Conservation (phyloP, 2,329 filamentous ascomycete species). For the Pestalotiopsis sp. region DNA sequence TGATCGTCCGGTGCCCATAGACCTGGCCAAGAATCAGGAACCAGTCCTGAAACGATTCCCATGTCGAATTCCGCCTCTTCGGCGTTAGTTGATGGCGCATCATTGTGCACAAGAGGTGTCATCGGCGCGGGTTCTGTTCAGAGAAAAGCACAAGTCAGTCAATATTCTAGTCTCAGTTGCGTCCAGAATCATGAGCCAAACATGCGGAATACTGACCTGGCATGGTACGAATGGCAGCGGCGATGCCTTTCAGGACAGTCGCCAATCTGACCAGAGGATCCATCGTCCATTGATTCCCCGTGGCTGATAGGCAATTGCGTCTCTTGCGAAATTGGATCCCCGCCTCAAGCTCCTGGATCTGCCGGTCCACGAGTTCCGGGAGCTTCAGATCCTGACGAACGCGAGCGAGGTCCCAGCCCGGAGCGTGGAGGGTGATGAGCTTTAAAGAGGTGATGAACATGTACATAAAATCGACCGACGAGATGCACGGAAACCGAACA, state of each 20-base stretch:
- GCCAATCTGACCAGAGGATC: background rate
- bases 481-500: constrained; percentile 46
- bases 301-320: background rate
- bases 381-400: constrained; percentile 38
- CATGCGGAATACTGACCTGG: background rate
- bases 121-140: background rate
- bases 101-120: background rate
- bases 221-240: background rate
- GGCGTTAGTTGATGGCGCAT: background rate
- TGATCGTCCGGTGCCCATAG: background rate
- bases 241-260: background rate
- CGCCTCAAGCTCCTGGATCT: background rate
- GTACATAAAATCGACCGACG: constrained; percentile 50
- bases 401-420: constrained; percentile 47
- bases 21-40: background rate
- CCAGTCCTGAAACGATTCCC: background rate
- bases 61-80: background rate
- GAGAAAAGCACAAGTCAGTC: background rate
- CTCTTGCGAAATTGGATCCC: background rate
- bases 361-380: background rate
- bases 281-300: background rate
- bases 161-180: background rate
- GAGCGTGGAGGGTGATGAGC: constrained; percentile 46
- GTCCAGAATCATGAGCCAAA: background rate
- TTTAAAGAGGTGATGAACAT: constrained; percentile 49